Percentiles rank a stretch among this genome's conserved stretches.
Conservation (phyloP, 306 rosid species). For the Arachis hypogaea region DNA sequence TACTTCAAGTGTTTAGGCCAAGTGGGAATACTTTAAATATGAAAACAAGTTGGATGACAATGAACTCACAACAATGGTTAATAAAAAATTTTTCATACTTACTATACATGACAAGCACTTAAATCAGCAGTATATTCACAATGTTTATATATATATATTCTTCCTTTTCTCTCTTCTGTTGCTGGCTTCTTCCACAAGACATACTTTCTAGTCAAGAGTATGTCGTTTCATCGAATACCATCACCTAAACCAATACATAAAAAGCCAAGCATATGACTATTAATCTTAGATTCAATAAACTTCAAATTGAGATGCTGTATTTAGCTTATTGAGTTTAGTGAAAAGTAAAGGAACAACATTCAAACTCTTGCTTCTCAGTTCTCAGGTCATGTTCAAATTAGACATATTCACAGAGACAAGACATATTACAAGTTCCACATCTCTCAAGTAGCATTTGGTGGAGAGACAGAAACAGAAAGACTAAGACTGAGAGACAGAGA, state of each 20-base stretch:
- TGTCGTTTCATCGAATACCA: conserved; percentile 86
- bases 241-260: conserved; percentile 55
- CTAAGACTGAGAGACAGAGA: too few species aligned
- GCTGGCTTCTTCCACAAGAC: conserved; percentile 62
- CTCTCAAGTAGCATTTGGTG: too few species aligned
- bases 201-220: conserved; percentile 50
- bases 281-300: conserved; percentile 1
- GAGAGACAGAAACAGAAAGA: too few species aligned
- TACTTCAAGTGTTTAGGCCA: conserved; percentile 18
- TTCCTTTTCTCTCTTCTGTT: conserved; percentile 41
- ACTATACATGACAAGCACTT: conserved; percentile 53
- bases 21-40: neutral
- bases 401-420: neutral
- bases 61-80: conserved; percentile 50
- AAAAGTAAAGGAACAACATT: conserved; percentile 6
- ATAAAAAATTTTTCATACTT: conserved; percentile 49
- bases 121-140: conserved; percentile 62
- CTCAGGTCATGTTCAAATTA: neutral
- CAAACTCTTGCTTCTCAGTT: conserved; percentile 9
- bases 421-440: too few species aligned
- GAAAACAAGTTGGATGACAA: conserved; percentile 25
- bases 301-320: neutral
- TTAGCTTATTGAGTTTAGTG: conserved; percentile 21
- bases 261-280: conserved; percentile 2
- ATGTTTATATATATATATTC: conserved; percentile 29